These are phyloP conservation scores for Fusarium sp. DNA, from an alignment of 2,329 filamentous ascomycete species.

Conservation along the genomic window DNA sequence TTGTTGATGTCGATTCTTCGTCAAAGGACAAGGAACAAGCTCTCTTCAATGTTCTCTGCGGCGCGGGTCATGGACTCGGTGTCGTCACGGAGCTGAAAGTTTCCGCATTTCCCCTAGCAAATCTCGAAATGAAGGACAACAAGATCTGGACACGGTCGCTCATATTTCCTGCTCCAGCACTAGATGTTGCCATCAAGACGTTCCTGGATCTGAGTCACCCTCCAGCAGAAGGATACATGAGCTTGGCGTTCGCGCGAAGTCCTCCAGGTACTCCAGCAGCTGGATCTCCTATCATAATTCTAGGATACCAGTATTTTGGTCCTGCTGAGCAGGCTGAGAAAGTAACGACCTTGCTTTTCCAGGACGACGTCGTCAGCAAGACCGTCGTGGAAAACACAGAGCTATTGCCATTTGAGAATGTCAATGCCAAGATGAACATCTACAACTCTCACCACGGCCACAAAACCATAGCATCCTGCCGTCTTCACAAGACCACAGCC, in stretches of 20 bases:
- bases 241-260: constrained; percentile 42
- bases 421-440: constrained; percentile 37
- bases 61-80: constrained; percentile 49
- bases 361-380: constrained; percentile 18
- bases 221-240: constrained; percentile 20
- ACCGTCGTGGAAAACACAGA: constrained; percentile 40
- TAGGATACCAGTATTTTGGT: constrained; percentile 41
- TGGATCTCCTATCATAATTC: constrained; percentile 44
- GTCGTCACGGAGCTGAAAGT: constrained; percentile 46
- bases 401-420: constrained; percentile 26
- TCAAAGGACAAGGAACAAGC: constrained; percentile 33
- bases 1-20: constrained; percentile 23
- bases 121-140: constrained; percentile 41
- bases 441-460: constrained; percentile 44
- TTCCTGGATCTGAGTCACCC: constrained; percentile 38
- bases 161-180: constrained; percentile 40
- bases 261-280: constrained; percentile 45
- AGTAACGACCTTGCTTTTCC: constrained; percentile 26
- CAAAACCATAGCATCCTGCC: constrained; percentile 42
- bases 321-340: constrained; percentile 37
- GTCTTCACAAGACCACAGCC: constrained; percentile 23
- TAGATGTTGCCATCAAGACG: constrained; percentile 31
- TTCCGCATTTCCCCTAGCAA: constrained; percentile 33
- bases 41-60: constrained; percentile 47
- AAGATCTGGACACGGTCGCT: constrained; percentile 47